Conservation (phyloP, 2,329 filamentous ascomycete species). For the Juglanconis oblonga region DNA sequence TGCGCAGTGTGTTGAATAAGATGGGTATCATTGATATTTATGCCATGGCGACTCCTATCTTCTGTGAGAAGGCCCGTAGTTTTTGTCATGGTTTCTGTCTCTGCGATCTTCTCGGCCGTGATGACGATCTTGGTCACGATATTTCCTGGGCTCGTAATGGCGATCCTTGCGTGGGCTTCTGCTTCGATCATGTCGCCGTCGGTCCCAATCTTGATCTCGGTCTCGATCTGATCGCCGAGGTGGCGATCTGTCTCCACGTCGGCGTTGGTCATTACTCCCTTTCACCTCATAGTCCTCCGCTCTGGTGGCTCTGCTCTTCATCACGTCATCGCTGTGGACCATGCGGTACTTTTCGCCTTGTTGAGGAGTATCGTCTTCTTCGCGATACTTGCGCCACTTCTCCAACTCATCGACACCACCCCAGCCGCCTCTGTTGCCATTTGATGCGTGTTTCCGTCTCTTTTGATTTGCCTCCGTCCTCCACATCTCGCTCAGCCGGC, state of each 20-base stretch:
- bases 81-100: conserved; percentile 31
- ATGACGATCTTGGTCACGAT: conserved; percentile 29
- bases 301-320: conserved; percentile 39
- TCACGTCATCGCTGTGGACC: conserved; percentile 75
- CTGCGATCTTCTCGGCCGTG: conserved; percentile 23
- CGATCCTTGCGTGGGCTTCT: conserved; percentile 27
- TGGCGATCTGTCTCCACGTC: conserved; percentile 1
- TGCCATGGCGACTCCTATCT: background rate
- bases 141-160: conserved; percentile 18
- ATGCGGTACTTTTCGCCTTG: conserved; percentile 63
- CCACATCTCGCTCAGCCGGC: conserved; percentile 86
- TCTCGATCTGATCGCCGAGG: conserved; percentile 12
- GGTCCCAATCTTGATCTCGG: conserved; percentile 21
- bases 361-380: conserved; percentile 43
- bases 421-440: conserved; percentile 69
- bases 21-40: no score
- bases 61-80: conserved; percentile 24
- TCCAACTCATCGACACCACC: conserved; percentile 86
- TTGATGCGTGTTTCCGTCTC: conserved; percentile 47
- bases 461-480: conserved; percentile 81
- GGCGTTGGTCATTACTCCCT: conserved; percentile 1
- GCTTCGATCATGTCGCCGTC: conserved; percentile 42
- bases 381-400: conserved; percentile 85
- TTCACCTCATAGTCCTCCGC: background rate
- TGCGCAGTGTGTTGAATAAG: no score